Percentiles rank a stretch among this genome's conserved stretches.
phyloP scores from a whole-genome alignment of 140 eudicot genomes.

The Senecio squalidus region DNA sequence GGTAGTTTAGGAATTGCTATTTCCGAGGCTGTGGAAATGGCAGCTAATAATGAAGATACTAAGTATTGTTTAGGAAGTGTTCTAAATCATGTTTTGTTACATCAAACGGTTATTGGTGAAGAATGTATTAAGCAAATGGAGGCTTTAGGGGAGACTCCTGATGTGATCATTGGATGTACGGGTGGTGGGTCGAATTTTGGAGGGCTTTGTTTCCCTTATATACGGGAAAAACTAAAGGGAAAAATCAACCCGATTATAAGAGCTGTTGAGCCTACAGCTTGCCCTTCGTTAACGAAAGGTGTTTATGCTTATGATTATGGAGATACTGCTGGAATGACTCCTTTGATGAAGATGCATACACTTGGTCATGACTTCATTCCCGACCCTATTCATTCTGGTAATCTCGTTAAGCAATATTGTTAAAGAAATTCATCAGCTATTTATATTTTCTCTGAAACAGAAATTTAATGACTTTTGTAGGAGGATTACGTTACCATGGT shows the following conservation, averaged over 20 bases:
- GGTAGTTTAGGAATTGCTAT: slow-evolving; percentile 97
- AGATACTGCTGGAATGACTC: slow-evolving; percentile 93
- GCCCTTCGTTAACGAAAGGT: slow-evolving; percentile 91
- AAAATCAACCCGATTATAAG: slow-evolving; percentile 74
- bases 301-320: slow-evolving; percentile 88
- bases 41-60: slow-evolving; percentile 60
- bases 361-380: slow-evolving; percentile 97
- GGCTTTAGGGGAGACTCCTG: slow-evolving; percentile 86
- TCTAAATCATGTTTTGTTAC: slow-evolving; percentile 85
- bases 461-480: slow-evolving; percentile 28
- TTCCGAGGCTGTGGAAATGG: slow-evolving; percentile 94
- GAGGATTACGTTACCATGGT: slow-evolving; percentile 97
- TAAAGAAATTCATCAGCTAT: neutral
- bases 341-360: slow-evolving; percentile 96
- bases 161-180: slow-evolving; percentile 95
- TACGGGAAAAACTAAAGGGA: slow-evolving; percentile 81
- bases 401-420: neutral
- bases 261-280: slow-evolving; percentile 95
- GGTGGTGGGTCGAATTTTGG: slow-evolving; percentile 99
- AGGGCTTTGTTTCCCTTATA: slow-evolving; percentile 89
- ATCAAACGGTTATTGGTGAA: slow-evolving; percentile 94
- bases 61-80: slow-evolving; percentile 96
- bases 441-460: neutral
- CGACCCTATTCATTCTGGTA: slow-evolving; percentile 96
- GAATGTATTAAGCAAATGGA: slow-evolving; percentile 97